Base-by-base conservation (phyloP, 2,329 filamentous ascomycete genomes). In the Curvularia sp. region DNA sequence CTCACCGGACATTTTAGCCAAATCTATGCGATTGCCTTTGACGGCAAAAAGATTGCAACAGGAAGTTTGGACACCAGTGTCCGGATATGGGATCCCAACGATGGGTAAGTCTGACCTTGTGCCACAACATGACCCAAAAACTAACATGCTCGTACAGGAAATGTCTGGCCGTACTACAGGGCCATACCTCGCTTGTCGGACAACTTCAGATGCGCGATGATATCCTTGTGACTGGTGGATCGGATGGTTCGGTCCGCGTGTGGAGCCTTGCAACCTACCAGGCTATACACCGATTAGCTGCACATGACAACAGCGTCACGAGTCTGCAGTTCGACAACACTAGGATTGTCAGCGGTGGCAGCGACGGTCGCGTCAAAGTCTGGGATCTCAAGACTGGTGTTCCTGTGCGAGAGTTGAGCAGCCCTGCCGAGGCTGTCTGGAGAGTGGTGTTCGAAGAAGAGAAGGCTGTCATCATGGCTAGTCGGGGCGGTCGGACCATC, bases 11-110 rank as follows among this genome's bases (percentile, higher is more conserved):
- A 99, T 78, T 99, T 97, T 79, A 98, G 94, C 74, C 95, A 99
- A 75, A 99, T 99, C 57, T 99, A 99, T 75, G 95, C 95, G 19
- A 96, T 99, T 74, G 95, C 95, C 1, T 99, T 98, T 78, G 95
- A 99, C 74, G 95, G 95, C 38, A 89, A 89, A 67, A 87, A 93
- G 63, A 93, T 99, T 57, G 94, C 96, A 34, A 99, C 95, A 9
- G 95, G 95, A 50, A 97, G 93, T 77, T 81, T 99, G 61, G 95
- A 99, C 78, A 99, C 95, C 3, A 97, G 94, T 69, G 94, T 99
- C 25, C 86, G 95, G 64, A 96, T 99, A 62, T 99, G 95, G 95
- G 93, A 99, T 81, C 92, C 92, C 25, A 87, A 84, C 49, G 92
- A 92, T 69, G 93, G 93, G 89, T 91, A 82, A 79, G 88, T 81